Evolutionary conservation across 2,329 filamentous ascomycete genomes (phyloP).

Genomic region (Dactylella cylindrospora): DNA sequence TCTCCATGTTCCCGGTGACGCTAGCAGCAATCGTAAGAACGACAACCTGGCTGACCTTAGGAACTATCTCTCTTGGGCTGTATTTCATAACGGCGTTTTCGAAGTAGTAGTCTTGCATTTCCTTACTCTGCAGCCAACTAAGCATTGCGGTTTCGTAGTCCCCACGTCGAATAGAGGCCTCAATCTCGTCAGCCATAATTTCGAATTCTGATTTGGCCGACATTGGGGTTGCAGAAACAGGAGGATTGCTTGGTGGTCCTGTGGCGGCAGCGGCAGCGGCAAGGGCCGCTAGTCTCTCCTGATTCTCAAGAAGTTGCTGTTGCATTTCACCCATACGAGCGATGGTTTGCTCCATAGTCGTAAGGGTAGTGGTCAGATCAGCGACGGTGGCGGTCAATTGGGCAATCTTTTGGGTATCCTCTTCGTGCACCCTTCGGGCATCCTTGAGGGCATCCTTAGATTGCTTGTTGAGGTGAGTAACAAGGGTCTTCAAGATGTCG

Average conservation of each 20-base stretch:
- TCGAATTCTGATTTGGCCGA: constrained; percentile 49
- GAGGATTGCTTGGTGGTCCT: constrained; percentile 50
- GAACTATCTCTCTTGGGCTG: constrained; percentile 58
- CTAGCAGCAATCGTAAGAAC: constrained; percentile 67
- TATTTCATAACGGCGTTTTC: constrained; percentile 59
- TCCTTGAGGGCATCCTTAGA: constrained; percentile 33
- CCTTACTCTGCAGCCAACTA: constrained; percentile 64
- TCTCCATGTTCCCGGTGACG: constrained; percentile 61
- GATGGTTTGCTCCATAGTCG: constrained; percentile 69
- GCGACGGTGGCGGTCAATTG: constrained; percentile 69
- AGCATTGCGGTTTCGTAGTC: constrained; percentile 60
- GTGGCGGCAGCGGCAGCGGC: constrained; percentile 49
- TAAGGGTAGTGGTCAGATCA: constrained; percentile 68
- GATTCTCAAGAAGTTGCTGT: constrained; percentile 59
- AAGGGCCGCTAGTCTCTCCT: constrained; percentile 47
- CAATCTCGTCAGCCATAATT: constrained; percentile 62
- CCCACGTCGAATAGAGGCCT: constrained; percentile 63
- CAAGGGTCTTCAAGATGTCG: constrained; percentile 49
- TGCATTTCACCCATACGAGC: constrained; percentile 67
- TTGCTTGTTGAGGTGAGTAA: constrained; percentile 29
- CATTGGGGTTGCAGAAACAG: constrained; percentile 52
- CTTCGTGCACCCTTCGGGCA: constrained; percentile 54
- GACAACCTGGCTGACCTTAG: constrained; percentile 63
- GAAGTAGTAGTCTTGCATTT: constrained; percentile 65
- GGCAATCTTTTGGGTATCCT: constrained; percentile 67